Evolutionary conservation across 1,139 yeast species (phyloP), one percentile per base, ranked within the genome.

Genomic region (Zygosaccharomyces pseudobailii): DNA sequence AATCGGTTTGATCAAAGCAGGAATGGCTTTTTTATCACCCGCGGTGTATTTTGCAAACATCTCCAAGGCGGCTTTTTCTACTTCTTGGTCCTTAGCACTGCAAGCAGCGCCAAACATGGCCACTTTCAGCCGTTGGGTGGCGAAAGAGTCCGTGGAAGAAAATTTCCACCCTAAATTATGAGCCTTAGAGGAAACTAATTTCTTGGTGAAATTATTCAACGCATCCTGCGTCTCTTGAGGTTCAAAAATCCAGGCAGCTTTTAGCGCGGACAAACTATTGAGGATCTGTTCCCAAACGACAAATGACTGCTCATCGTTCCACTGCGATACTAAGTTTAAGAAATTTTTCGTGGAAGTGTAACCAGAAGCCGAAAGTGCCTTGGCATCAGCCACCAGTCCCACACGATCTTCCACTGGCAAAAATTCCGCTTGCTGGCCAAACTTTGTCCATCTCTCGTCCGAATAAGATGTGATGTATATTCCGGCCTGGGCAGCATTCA

Each of bases 351-450:
- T 82, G 47, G 82, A 73, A 51, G 84, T 79, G 63, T 79, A 82
- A 17, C 95, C 95, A 38, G 89, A 79, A 13, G 82, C 70, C 3
- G 92, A 78, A 56, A 87, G 75, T 7, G 90, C 78, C 45, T 78
- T 82, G 23, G 87, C 86, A 70, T 87, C 96, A 23, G 94, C 88
- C 42, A 87, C 87, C 56, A 87, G 78, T 47, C 95, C 95, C 48
- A 86, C 84, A 67, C 94, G 82, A 66, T 87, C 96, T 65, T 85
- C 90, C 43, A 84, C 87, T 6, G 90, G 76, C 55, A 87, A 75
- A 55, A 78, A 71, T 27, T 87, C 86, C 49, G 88, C 89, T 45
- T 87, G 88, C 56, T 76, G 67, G 48, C 92, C 88, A 56, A 88
- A 77, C 68, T 82, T 82, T 44, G 73, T 67, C 81, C 94, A 80